Evolutionary conservation across 164 flowering plant species (phyloP).

Genomic region (Chimonanthus salicifolius): DNA sequence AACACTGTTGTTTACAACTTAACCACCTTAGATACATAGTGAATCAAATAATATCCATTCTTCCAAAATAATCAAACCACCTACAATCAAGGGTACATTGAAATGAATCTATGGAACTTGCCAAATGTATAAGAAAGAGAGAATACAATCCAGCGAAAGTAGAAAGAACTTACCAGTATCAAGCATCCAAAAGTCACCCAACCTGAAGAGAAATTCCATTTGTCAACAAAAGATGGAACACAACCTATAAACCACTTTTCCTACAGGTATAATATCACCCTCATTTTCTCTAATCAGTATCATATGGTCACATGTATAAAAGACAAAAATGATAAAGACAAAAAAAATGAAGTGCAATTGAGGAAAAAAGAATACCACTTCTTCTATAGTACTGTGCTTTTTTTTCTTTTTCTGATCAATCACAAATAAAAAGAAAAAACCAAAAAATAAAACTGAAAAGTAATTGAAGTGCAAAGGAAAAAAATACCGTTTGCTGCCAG

Average conservation of each 20-base stretch:
- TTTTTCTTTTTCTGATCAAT: not conserved
- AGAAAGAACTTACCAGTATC: conserved; percentile 68
- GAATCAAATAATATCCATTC: no score
- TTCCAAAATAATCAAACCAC: no score
- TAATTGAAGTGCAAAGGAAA: no score
- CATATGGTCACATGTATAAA: not conserved
- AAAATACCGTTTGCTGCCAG: conserved; percentile 60
- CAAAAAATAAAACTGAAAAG: not conserved
- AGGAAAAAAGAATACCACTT: not conserved
- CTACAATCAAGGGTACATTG: no score
- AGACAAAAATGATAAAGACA: not conserved
- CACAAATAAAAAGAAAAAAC: not conserved
- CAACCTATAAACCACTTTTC: not conserved
- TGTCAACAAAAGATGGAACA: not conserved
- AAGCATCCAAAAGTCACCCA: conserved; percentile 98
- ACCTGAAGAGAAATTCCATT: conserved; percentile 42
- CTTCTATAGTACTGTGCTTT: no score
- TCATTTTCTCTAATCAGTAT: not conserved
- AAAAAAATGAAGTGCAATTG: not conserved
- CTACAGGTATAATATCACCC: no score
- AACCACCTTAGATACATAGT: no score
- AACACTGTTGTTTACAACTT: no score
- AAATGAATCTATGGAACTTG: not conserved
- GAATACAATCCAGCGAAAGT: not conserved
- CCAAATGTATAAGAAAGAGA: not conserved